Evolutionary conservation across 305 asterid species (phyloP).

Genomic region (Rubia tinctorum): DNA sequence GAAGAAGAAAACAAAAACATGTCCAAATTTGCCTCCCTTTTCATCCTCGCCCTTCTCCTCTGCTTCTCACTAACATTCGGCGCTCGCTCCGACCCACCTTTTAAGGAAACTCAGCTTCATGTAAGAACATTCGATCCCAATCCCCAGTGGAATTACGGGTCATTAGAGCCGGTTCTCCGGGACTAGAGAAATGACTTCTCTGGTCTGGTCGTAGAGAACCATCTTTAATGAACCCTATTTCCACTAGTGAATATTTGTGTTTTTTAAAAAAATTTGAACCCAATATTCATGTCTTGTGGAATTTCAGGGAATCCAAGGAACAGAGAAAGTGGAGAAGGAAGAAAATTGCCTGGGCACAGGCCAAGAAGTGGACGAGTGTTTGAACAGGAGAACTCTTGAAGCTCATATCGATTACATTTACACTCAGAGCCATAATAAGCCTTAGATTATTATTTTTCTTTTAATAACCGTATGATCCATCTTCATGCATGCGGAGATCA

Average conservation of each 20-base stretch:
- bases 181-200: too few species aligned
- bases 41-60: constrained; percentile 48
- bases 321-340: constrained; percentile 24
- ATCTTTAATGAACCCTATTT: too few species aligned
- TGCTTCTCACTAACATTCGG: constrained; percentile 18
- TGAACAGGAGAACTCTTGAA: constrained; percentile 54
- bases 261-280: not conserved
- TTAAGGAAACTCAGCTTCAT: constrained; percentile 15
- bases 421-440: constrained; percentile 50
- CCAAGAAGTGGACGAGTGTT: constrained; percentile 52
- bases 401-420: constrained; percentile 78
- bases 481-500: not conserved
- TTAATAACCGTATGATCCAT: not conserved
- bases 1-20: constrained; percentile 19
- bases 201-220: too few species aligned
- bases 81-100: constrained; percentile 14
- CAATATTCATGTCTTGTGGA: not conserved
- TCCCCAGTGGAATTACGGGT: too few species aligned
- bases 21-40: constrained; percentile 40
- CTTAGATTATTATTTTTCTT: constrained; percentile 16
- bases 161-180: too few species aligned
- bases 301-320: constrained; percentile 26
- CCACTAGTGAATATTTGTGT: too few species aligned
- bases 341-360: constrained; percentile 48
- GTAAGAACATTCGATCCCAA: not conserved